Percentiles rank a stretch among this genome's conserved stretches.
Conservation (phyloP, 2,329 filamentous ascomycete species). For the Ceratocystis harringtonii region DNA sequence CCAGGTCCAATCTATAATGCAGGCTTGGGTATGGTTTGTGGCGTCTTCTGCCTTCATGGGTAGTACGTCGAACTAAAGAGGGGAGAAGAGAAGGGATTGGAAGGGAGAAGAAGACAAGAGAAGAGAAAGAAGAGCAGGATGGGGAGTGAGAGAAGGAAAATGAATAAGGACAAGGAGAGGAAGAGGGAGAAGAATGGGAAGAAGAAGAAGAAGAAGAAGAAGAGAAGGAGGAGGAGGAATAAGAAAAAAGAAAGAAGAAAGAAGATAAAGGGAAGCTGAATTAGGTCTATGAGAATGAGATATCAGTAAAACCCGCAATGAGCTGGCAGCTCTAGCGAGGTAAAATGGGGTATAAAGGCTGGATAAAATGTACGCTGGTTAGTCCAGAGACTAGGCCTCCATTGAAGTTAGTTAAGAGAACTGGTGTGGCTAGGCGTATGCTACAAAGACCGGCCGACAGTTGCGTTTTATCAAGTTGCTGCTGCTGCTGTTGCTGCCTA, state of each 20-base stretch:
- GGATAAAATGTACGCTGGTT: background rate
- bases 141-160: too few species aligned
- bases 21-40: background rate
- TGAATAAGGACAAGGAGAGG: too few species aligned
- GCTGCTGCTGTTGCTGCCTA: background rate
- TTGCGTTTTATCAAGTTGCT: background rate
- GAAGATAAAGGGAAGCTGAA: background rate
- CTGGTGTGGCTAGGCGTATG: background rate
- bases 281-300: background rate
- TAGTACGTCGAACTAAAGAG: background rate
- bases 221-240: background rate
- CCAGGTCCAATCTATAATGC: background rate
- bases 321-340: background rate
- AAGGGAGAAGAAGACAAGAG: background rate
- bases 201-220: too few species aligned
- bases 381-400: background rate
- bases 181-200: too few species aligned
- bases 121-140: too few species aligned
- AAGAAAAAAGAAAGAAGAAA: background rate
- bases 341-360: background rate
- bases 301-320: slow-evolving; percentile 5
- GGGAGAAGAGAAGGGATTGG: background rate
- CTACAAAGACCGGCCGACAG: background rate
- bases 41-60: background rate
- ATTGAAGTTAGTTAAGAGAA: background rate